Base-by-base conservation (phyloP, 148 eudicot genomes). In the Talinum fruticosum region DNA sequence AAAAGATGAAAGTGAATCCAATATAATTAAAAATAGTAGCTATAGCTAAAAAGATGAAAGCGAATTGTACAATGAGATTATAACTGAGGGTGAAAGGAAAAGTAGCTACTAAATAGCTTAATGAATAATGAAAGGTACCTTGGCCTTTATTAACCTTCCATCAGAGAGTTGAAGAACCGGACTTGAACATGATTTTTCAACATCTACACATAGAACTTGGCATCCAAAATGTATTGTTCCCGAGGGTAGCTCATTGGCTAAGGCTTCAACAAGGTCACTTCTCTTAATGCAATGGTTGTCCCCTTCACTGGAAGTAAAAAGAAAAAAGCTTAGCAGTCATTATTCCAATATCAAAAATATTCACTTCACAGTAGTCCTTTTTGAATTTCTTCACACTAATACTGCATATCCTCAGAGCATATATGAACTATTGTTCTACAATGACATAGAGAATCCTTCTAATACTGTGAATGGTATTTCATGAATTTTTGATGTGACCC, bases 221-320 rank as follows among this genome's bases (percentile, higher is more conserved):
- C 84, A 79, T 45, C 85, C 88, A 74, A 79, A 89, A 30, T 84
- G 84, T 68, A 87, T 69, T 1, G 88, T 79, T 14, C 78, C 86
- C 0, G 71, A 49, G 3, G 92, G 90, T 44, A 89, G 83, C 67
- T 79, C 90, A 45, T 85, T 80, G 35, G 86, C 88, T 75, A 89
- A 77, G 10, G 82, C 79, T 38, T 82, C 73, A 59, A 89, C 65
- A 18, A 89, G 74, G 66, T 87, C 92, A 61, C 33, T 87, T 83
- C 90, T 82, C 65, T 76, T 84, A 57, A 89, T 37, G 79, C 88
- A 85, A 75, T 90, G 89, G 68, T 76, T 78, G 66, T 85, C 90
- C 30, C 80, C 80, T 75, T 72, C 57, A 76, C 85, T 82, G 64
- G 15, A 49, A 77, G 18, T 72, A 21, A n/a, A n/a, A n/a, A 3